These are phyloP conservation scores for Echinosophora koreensis DNA, from an alignment of 306 rosid species.

Conservation along the genomic window DNA sequence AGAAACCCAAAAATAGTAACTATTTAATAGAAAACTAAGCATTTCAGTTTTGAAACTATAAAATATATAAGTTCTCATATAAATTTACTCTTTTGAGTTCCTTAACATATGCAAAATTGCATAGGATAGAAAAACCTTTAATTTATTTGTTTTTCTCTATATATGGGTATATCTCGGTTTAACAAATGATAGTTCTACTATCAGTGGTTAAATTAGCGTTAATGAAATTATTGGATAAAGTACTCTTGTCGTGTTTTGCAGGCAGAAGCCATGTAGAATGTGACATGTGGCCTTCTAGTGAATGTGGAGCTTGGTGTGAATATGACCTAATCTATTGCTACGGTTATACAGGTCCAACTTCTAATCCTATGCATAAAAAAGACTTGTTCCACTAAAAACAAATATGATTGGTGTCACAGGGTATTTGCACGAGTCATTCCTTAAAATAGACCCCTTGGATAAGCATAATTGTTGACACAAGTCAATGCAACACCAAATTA, in stretches of 20 bases:
- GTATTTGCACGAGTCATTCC: not conserved
- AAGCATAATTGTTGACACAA: conserved; percentile 25
- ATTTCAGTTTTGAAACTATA: too few species aligned
- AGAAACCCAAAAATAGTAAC: too few species aligned
- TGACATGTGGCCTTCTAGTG: conserved; percentile 59
- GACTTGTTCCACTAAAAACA: not conserved
- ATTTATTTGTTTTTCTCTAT: too few species aligned
- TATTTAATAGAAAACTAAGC: too few species aligned
- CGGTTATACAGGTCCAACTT: not conserved
- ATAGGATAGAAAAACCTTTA: too few species aligned
- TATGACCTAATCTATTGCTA: conserved; percentile 19
- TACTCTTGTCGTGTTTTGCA: not conserved
- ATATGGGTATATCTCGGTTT: too few species aligned
- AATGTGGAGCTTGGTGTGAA: conserved; percentile 26
- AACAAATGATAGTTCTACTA: too few species aligned
- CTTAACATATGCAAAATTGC: too few species aligned
- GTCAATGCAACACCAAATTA: conserved; percentile 36
- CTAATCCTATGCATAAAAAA: not conserved
- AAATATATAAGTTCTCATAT: too few species aligned
- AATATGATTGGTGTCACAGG: not conserved
- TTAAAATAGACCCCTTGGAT: not conserved
- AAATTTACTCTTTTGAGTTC: too few species aligned
- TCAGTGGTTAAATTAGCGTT: too few species aligned
- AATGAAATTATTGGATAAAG: too few species aligned
- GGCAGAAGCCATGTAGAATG: conserved; percentile 5